Conservation (phyloP, 1,284 basidiomycete species). For the Ustilago crameri region DNA sequence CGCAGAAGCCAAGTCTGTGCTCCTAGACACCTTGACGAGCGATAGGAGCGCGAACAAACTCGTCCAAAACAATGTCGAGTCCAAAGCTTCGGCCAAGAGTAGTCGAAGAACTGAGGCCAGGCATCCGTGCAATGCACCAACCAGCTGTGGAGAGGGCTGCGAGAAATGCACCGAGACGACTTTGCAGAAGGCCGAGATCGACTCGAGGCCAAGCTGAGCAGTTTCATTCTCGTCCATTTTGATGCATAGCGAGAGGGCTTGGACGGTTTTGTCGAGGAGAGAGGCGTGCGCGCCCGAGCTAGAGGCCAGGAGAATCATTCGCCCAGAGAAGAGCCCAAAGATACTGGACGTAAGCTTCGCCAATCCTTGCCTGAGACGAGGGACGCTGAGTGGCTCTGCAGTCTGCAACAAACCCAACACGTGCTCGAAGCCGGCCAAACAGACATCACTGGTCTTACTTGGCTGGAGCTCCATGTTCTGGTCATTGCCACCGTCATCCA, state of each 20-base stretch:
- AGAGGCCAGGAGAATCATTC: conserved; percentile 28
- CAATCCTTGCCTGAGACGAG: conserved; percentile 34
- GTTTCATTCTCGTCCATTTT: conserved; percentile 45
- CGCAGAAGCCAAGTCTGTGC: conserved; percentile 16
- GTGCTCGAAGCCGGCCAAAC: conserved; percentile 48
- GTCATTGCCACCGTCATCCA: conserved; percentile 36
- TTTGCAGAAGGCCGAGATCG: conserved; percentile 33
- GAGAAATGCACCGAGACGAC: conserved; percentile 12
- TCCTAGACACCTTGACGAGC: conserved; percentile 28
- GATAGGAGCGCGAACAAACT: conserved; percentile 26
- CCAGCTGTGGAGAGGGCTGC: conserved; percentile 9
- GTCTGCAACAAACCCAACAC: conserved; percentile 26
- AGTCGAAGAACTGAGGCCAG: conserved; percentile 16
- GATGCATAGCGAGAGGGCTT: conserved; percentile 39
- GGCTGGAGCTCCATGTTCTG: conserved; percentile 18
- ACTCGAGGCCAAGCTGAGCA: conserved; percentile 34
- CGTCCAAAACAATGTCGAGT: conserved; percentile 28
- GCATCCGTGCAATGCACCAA: conserved; percentile 13
- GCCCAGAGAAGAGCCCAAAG: conserved; percentile 28
- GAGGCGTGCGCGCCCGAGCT: not conserved
- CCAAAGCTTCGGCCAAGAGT: conserved; percentile 34
- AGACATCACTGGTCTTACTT: conserved; percentile 43
- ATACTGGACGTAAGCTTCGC: conserved; percentile 31
- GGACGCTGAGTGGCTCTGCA: conserved; percentile 38
- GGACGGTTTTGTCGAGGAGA: conserved; percentile 27